These are phyloP conservation scores for Magnolia officinalis DNA, from an alignment of 164 flowering plant species.

Conservation along the genomic window DNA sequence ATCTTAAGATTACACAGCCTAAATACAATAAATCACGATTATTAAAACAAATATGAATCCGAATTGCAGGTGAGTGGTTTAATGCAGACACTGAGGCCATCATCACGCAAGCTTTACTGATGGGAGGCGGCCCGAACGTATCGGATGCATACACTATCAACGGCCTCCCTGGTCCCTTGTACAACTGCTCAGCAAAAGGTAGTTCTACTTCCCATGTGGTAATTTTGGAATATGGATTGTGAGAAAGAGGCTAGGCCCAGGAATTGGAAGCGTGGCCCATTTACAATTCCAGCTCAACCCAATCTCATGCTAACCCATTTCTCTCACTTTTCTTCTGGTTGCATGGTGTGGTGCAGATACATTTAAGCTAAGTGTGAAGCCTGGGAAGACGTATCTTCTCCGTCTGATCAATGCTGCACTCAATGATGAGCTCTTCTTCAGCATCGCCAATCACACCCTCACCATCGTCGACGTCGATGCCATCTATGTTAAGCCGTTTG, in stretches of 20 bases:
- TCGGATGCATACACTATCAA: too few relatives aligned
- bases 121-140: too few relatives aligned
- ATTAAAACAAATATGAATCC: background rate
- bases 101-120: too few relatives aligned
- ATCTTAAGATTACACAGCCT: background rate
- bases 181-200: conserved; percentile 73
- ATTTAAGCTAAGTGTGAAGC: conserved; percentile 61
- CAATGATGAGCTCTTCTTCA: conserved; percentile 75
- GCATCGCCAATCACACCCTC: conserved; percentile 65
- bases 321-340: too few relatives aligned
- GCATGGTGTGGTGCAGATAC: conserved; percentile 44
- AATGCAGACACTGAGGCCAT: conserved; percentile 19
- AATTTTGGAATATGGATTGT: too few relatives aligned
- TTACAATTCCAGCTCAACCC: too few relatives aligned
- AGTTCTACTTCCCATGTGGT: background rate
- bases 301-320: too few relatives aligned
- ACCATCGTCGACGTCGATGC: conserved; percentile 72
- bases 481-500: conserved; percentile 59
- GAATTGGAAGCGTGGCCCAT: too few relatives aligned
- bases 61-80: conserved; percentile 63
- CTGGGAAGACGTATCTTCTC: conserved; percentile 67
- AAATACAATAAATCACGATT: background rate
- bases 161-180: too few relatives aligned
- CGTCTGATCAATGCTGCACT: conserved; percentile 80
- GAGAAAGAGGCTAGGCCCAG: too few relatives aligned